phyloP scores from a whole-genome alignment of 164 flowering plant genomes.

The Vitis labrusca region DNA sequence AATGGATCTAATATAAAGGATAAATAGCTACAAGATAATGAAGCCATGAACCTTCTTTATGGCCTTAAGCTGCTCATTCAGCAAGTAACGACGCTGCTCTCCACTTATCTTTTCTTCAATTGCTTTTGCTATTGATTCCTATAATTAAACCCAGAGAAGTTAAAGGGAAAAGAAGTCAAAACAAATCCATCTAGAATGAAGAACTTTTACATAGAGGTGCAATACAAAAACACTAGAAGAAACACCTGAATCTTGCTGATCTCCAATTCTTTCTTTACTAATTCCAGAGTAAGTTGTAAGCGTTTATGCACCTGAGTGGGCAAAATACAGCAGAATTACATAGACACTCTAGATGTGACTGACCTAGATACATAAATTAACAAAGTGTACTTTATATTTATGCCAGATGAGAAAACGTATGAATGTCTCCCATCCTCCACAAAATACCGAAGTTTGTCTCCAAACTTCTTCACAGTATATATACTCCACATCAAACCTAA shows the following conservation, averaged over 20 bases:
- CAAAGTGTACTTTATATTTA: background rate
- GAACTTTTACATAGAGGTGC: background rate
- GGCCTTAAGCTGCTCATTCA: constrained; percentile 98
- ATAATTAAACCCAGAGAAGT: constrained; percentile 7
- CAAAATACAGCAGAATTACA: constrained; percentile 12
- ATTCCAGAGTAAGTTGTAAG: constrained; percentile 74
- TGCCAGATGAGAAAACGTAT: background rate
- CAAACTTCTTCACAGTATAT: background rate
- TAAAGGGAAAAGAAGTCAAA: background rate
- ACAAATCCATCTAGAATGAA: background rate
- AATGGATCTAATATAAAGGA: background rate
- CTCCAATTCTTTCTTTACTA: constrained; percentile 96
- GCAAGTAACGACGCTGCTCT: constrained; percentile 89
- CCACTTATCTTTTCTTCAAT: constrained; percentile 98
- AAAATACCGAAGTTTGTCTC: background rate
- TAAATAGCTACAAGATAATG: background rate
- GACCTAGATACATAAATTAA: background rate
- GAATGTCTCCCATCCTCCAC: background rate
- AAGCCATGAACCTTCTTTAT: constrained; percentile 76
- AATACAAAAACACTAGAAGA: constrained; percentile 1
- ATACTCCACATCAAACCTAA: too few species aligned
- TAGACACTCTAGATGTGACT: background rate
- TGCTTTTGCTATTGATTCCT: constrained; percentile 98
- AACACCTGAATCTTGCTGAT: constrained; percentile 93
- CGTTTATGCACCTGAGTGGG: constrained; percentile 76